A percentile compares a stretch with the other conserved stretches of the same genome.
Conservation (phyloP, 2,329 filamentous ascomycete species). For the Rutstroemia sp. region DNA sequence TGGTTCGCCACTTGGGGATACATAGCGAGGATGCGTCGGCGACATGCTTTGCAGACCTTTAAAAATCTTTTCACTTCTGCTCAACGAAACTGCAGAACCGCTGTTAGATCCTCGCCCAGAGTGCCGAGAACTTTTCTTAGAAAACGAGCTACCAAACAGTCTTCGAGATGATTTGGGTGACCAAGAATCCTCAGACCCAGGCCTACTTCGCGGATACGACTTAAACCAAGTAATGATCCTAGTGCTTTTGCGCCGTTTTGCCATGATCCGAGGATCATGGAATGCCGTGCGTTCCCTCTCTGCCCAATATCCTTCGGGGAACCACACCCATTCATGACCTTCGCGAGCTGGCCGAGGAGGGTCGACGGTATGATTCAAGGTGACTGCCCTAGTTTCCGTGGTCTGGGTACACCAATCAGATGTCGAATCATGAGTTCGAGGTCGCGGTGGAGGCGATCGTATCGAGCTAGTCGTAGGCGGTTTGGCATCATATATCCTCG, state of each 20-base stretch:
- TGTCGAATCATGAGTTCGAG: not conserved
- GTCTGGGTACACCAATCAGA: not conserved
- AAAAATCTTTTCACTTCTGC: not conserved
- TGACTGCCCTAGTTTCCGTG: not conserved
- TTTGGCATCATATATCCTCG: constrained; percentile 6
- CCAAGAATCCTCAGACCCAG: not conserved
- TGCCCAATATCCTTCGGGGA: constrained; percentile 56
- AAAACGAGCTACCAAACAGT: constrained; percentile 1
- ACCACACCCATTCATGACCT: constrained; percentile 57
- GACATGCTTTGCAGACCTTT: constrained; percentile 9
- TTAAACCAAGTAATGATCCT: not conserved
- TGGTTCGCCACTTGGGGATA: constrained; percentile 4
- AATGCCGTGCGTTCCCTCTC: constrained; percentile 38
- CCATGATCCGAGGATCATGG: not conserved
- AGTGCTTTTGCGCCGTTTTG: not conserved
- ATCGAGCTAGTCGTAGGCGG: not conserved
- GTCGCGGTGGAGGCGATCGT: not conserved
- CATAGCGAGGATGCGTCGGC: constrained; percentile 9
- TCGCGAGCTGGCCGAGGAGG: constrained; percentile 48
- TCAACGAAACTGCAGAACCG: not conserved
- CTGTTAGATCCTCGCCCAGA: not conserved
- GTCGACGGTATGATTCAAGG: constrained; percentile 29
- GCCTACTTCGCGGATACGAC: not conserved
- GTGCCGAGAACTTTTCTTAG: not conserved
- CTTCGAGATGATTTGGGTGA: constrained; percentile 5